Base-by-base conservation (phyloP, 768 basidiomycete genomes). In the Collybiopsis confluens region DNA sequence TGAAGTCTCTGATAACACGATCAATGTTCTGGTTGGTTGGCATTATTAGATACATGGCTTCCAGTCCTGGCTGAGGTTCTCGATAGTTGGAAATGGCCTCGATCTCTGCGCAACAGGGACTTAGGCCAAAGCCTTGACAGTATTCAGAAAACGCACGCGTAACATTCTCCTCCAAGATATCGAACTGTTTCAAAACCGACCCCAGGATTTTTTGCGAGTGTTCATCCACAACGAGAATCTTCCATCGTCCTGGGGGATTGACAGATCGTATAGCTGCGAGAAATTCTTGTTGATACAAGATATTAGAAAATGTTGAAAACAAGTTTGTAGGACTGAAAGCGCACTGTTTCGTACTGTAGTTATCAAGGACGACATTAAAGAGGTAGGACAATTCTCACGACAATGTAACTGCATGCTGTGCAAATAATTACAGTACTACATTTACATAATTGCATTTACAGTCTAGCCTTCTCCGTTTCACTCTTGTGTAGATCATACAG, bases 171-270 rank as follows among this genome's bases (percentile, higher is more conserved):
- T 93, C 87, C 53, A 98, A 70, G 53, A 98, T 90, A 67, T 99
- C 96, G 62, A 90, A 93, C 65, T 92, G 87, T 71, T 92, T 93
- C 61, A 98, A 78, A 3, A 95, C 92, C 8, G 88, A 82, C 56
- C 85, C 81, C 43, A 99, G 70, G 51, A 98, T 72, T 65, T 79
- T 83, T 69, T 94, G 87, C 23, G 94, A 87, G 70, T 91, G 82
- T 59, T 94, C 92, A 68, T 99, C 97, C 50, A 98, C 90, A 55
- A 99, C 93, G 41, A 98, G 82, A 61, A 97, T 89, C 81, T 99
- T 99, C 97, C 97, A 99, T 79, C 83, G 75, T 54, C 82, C 83
- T 18, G 88, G 84, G 2, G 95, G 91, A 64, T 88, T 83, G 44
- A 92, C 91, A 42, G 90, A 90, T 67, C 89, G 80, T 62, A 96